Percentiles rank a stretch among this genome's conserved stretches.
Conservation (phyloP, 1,284 basidiomycete genomes). For the Kalmanozyma brasiliensis region DNA sequence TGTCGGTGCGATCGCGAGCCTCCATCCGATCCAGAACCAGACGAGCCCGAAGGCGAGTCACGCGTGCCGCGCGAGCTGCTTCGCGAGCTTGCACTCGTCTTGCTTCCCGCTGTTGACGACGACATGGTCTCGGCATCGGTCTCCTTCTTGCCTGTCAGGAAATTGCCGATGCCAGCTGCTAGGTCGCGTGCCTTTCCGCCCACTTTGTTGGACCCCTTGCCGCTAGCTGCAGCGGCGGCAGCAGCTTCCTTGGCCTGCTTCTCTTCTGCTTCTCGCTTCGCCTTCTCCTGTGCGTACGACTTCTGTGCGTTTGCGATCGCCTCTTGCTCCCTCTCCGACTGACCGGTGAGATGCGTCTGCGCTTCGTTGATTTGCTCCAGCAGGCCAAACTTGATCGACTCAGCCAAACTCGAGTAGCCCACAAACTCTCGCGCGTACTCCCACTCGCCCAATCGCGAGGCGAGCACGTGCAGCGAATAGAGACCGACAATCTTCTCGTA, state of each 20-base stretch:
- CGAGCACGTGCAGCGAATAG: conserved; percentile 56
- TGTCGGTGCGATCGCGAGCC: conserved; percentile 25
- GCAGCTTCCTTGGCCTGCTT: conserved; percentile 38
- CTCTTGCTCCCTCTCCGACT: conserved; percentile 37
- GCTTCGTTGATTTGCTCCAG: conserved; percentile 47
- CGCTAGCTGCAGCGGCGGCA: background rate
- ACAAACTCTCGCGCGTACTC: conserved; percentile 56
- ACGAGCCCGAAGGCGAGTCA: conserved; percentile 11
- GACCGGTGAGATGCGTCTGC: conserved; percentile 20
- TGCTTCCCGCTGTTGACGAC: conserved; percentile 5
- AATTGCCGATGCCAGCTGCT: conserved; percentile 33
- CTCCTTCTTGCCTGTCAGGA: conserved; percentile 22
- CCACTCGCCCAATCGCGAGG: conserved; percentile 52
- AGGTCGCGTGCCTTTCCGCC: conserved; percentile 25
- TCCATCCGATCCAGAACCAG: conserved; percentile 31
- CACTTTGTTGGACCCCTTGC: conserved; percentile 12
- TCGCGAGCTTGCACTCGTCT: conserved; percentile 13
- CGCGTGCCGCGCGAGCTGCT: background rate
- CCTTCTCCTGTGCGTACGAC: conserved; percentile 46
- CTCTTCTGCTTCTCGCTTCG: conserved; percentile 35
- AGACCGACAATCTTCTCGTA: conserved; percentile 55
- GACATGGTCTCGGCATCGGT: conserved; percentile 1
- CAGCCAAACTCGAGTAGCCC: conserved; percentile 49
- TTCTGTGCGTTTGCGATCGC: conserved; percentile 29
- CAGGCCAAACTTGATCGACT: conserved; percentile 36